Percentiles rank a stretch among this genome's conserved stretches.
Conservation (phyloP, 2,329 filamentous ascomycete species). For the Cephalotrichum gorgonifer region DNA sequence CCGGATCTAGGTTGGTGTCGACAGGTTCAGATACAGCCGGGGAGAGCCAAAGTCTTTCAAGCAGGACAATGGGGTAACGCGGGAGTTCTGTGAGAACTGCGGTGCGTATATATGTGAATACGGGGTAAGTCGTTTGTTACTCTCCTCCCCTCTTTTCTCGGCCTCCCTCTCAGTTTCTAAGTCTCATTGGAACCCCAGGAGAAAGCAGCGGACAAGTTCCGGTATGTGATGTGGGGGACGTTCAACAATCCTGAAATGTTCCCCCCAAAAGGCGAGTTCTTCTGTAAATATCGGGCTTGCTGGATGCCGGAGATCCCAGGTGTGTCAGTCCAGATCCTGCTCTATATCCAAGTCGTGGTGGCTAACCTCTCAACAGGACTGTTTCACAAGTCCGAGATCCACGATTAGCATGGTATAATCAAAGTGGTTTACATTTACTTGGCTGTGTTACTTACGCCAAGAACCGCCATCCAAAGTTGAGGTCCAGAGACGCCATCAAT, state of each 20-base stretch:
- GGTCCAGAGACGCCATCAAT: no score
- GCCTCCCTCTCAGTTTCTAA: background rate
- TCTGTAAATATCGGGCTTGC: conserved; percentile 31
- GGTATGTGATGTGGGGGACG: conserved; percentile 34
- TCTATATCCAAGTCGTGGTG: background rate
- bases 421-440: no score
- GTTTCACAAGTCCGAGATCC: conserved; percentile 34
- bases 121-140: conserved; percentile 15
- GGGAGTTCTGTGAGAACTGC: conserved; percentile 20
- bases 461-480: no score
- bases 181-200: conserved; percentile 13
- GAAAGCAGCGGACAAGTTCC: conserved; percentile 31
- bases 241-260: conserved; percentile 36
- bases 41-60: conserved; percentile 16
- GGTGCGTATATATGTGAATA: conserved; percentile 22
- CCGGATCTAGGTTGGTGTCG: conserved; percentile 13
- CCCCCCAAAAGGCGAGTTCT: conserved; percentile 45
- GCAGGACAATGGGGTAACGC: conserved; percentile 19
- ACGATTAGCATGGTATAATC: no score
- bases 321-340: conserved; percentile 13
- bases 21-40: conserved; percentile 15
- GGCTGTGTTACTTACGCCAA: no score
- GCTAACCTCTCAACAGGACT: conserved; percentile 17
- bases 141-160: no score
- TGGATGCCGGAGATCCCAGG: conserved; percentile 41